These are phyloP conservation scores for Brasilioporus rufonigricans DNA, from an alignment of 768 basidiomycete species.

Conservation along the genomic window DNA sequence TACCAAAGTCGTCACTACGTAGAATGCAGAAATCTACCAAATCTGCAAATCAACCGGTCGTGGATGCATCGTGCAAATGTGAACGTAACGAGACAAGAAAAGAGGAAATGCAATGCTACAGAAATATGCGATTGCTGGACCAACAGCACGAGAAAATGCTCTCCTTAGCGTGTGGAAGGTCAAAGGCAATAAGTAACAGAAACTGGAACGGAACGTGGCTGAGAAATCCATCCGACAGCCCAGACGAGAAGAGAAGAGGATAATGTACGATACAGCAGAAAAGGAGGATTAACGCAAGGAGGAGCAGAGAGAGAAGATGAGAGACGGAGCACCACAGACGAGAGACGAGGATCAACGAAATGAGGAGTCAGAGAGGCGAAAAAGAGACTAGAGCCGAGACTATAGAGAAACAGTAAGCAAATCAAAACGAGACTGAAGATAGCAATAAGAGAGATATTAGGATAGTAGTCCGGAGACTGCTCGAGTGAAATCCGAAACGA, in stretches of 20 bases:
- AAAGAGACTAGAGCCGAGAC: constrained; percentile 14
- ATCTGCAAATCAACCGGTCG: constrained; percentile 22
- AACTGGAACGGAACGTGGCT: constrained; percentile 21
- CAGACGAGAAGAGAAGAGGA: constrained; percentile 23
- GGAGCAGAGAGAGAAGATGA: constrained; percentile 23
- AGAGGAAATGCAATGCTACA: constrained; percentile 37
- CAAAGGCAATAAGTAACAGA: constrained; percentile 35
- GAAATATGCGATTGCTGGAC: constrained; percentile 26
- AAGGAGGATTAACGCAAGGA: constrained; percentile 31
- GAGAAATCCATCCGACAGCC: constrained; percentile 34
- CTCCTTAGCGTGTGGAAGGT: constrained; percentile 37
- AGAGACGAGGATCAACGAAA: constrained; percentile 13
- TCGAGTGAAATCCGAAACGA: constrained; percentile 27
- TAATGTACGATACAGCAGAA: constrained; percentile 33
- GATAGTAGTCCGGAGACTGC: constrained; percentile 29
- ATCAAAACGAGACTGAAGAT: constrained; percentile 30
- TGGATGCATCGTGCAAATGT: constrained; percentile 15
- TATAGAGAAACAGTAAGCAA: constrained; percentile 18
- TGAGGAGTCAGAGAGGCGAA: constrained; percentile 5
- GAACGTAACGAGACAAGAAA: constrained; percentile 13
- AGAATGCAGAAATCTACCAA: constrained; percentile 33
- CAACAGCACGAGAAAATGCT: constrained; percentile 29
- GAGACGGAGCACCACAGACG: constrained; percentile 10
- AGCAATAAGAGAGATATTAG: constrained; percentile 36
- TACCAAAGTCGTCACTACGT: constrained; percentile 21